Evolutionary conservation across 2,329 filamentous ascomycete species (phyloP), one percentile per base, ranked within the genome.

Genomic region (Calonectria hongkongensis): DNA sequence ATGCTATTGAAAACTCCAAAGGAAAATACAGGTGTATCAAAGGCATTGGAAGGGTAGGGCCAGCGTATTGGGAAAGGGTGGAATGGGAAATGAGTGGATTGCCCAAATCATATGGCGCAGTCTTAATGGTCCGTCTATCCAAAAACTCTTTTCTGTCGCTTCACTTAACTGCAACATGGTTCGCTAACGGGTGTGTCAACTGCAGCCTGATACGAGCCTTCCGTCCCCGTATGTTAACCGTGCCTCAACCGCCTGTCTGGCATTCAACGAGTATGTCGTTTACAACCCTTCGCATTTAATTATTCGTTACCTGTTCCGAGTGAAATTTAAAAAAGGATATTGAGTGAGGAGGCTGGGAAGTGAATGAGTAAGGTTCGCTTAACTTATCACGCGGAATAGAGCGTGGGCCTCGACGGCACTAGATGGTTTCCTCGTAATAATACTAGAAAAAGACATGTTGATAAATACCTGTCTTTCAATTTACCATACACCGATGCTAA

Each of bases 211-310:
- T 58, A 58, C 33, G 33, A 41, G n/a, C 4, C 7, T 27, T 13
- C 54, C 54, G 10, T 58, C 15, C 6, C 54, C 54, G n/a, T 58
- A 58, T 36, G 15, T 2, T 2, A 12, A 39, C 10, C 12, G 39
- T 27, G 3, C 21, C 10, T 16, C 54, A 25, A 2, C 2, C 6
- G 54, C 30, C 3, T 58, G 54, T 13, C 28, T 58, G 3, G 54
- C 54, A 8, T 58, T 41, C 21, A 58, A 58, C 10, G 54, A 58
- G 21, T 58, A 58, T 33, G 33, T 58, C 54, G n/a, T 58, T 12
- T 58, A 39, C 33, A 8, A 58, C 21, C 54, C 54, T 15, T 33
- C 30, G n/a, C 54, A 58, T 21, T n/a, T 58, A 6, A 33, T 58
- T 21, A 58, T 58, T 21, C 54, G 54, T 9, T 58, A 58, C 27